Conservation (phyloP, 1,284 basidiomycete genomes). For the Abortiporus biennis region DNA sequence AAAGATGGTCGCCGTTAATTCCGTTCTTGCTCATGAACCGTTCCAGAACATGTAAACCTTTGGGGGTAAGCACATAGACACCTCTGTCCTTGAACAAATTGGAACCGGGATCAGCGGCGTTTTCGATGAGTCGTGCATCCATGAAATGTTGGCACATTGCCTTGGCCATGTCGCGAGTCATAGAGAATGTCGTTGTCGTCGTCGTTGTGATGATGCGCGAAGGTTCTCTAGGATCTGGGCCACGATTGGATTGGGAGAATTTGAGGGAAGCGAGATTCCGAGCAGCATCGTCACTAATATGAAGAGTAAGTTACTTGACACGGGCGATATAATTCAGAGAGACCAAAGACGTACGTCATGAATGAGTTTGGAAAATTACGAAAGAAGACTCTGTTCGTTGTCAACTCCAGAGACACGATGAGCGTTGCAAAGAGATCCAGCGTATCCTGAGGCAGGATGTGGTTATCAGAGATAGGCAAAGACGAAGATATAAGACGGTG, state of each 20-base stretch:
- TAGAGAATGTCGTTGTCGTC: conserved; percentile 98
- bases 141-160: conserved; percentile 99
- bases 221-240: conserved; percentile 96
- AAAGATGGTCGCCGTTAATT: conserved; percentile 90
- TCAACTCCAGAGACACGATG: conserved; percentile 88
- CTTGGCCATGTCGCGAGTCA: conserved; percentile 99
- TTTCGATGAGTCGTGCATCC: conserved; percentile 97
- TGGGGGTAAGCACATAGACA: conserved; percentile 93
- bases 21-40: conserved; percentile 99
- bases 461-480: conserved; percentile 10
- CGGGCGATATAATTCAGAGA: conserved; percentile 13
- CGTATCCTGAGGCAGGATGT: conserved; percentile 65
- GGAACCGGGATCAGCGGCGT: conserved; percentile 84
- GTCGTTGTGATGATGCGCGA: conserved; percentile 97
- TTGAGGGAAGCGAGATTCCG: conserved; percentile 93
- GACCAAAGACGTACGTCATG: conserved; percentile 68
- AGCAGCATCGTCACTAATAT: conserved; percentile 87
- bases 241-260: conserved; percentile 98
- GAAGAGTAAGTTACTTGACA: conserved; percentile 8
- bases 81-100: conserved; percentile 96
- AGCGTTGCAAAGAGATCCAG: conserved; percentile 97
- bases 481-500: conserved; percentile 9
- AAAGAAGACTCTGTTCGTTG: conserved; percentile 93
- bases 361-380: conserved; percentile 93
- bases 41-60: conserved; percentile 97